A percentile compares a stretch with the other conserved stretches of the same genome.
Evolutionary conservation across 495 filamentous ascomycete genomes (phyloP).

Genomic region (Penicillium taxi): DNA sequence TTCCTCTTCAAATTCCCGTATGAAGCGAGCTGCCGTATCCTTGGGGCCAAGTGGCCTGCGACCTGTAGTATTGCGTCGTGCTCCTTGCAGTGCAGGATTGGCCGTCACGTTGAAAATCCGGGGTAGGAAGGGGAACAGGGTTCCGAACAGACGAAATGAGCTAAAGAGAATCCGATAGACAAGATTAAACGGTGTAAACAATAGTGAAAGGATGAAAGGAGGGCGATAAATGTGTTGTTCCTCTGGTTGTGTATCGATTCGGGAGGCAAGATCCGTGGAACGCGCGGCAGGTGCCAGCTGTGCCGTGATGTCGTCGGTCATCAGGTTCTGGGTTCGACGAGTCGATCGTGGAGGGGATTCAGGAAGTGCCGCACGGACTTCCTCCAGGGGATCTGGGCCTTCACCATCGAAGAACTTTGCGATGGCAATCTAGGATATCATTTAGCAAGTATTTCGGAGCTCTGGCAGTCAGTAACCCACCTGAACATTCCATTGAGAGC

Average conservation of each 20-base stretch:
- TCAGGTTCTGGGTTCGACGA: slow-evolving; percentile 45
- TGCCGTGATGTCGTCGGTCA: slow-evolving; percentile 55
- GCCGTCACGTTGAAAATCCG: slow-evolving; percentile 49
- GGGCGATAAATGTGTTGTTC: slow-evolving; percentile 55
- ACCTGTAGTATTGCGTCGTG: slow-evolving; percentile 56
- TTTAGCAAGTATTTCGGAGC: slow-evolving; percentile 9
- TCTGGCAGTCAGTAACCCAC: slow-evolving; percentile 39
- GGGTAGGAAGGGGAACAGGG: slow-evolving; percentile 77
- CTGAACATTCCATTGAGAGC: slow-evolving; percentile 95
- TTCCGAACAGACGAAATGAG: slow-evolving; percentile 57
- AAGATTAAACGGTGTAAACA: slow-evolving; percentile 77
- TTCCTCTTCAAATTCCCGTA: slow-evolving; percentile 88
- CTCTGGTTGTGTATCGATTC: slow-evolving; percentile 68
- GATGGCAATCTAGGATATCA: slow-evolving; percentile 66
- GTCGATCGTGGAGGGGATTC: slow-evolving; percentile 45
- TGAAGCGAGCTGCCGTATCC: slow-evolving; percentile 82
- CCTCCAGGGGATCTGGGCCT: slow-evolving; percentile 69
- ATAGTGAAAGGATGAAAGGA: slow-evolving; percentile 62
- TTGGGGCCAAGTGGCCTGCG: slow-evolving; percentile 68
- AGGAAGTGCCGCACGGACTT: slow-evolving; percentile 57
- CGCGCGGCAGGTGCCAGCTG: slow-evolving; percentile 23
- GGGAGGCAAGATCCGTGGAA: slow-evolving; percentile 53
- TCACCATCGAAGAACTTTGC: slow-evolving; percentile 98
- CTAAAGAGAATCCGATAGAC: slow-evolving; percentile 60
- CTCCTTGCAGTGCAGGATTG: slow-evolving; percentile 41